Evolutionary conservation across 495 filamentous ascomycete species (phyloP).

Genomic region (Penicillium parvum): DNA sequence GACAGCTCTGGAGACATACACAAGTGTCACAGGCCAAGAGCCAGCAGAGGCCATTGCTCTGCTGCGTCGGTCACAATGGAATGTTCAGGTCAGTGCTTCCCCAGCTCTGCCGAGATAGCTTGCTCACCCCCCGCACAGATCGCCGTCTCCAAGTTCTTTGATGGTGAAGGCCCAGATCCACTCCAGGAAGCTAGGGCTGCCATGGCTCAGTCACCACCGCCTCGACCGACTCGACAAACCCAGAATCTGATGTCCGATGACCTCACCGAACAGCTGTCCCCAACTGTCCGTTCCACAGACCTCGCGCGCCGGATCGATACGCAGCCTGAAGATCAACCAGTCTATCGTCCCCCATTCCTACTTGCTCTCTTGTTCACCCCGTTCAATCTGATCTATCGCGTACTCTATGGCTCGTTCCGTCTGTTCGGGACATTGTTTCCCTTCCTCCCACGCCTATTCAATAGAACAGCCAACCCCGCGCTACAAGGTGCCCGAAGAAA

Average conservation of each 20-base stretch:
- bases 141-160: slow-evolving; percentile 94
- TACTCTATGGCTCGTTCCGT: slow-evolving; percentile 58
- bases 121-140: slow-evolving; percentile 52
- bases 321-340: slow-evolving; percentile 58
- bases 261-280: slow-evolving; percentile 43
- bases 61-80: slow-evolving; percentile 87
- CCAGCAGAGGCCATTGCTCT: slow-evolving; percentile 71
- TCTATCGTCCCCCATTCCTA: slow-evolving; percentile 65
- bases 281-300: slow-evolving; percentile 26
- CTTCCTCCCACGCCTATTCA: slow-evolving; percentile 72
- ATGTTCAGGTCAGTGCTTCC: slow-evolving; percentile 66
- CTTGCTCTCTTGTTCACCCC: slow-evolving; percentile 76
- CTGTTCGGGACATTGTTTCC: slow-evolving; percentile 73
- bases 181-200: slow-evolving; percentile 71
- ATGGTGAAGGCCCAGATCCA: slow-evolving; percentile 82
- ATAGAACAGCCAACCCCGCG: slow-evolving; percentile 44
- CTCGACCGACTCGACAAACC: slow-evolving; percentile 50
- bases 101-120: slow-evolving; percentile 4
- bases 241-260: slow-evolving; percentile 58
- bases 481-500: slow-evolving; percentile 51
- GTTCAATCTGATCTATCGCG: slow-evolving; percentile 68
- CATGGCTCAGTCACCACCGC: slow-evolving; percentile 51
- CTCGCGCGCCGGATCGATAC: slow-evolving; percentile 79
- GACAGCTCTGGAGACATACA: slow-evolving; percentile 79
- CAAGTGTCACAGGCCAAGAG: slow-evolving; percentile 80